Evolutionary conservation across 2,329 filamentous ascomycete species (phyloP).

Genomic region (Fusarium paranaense): DNA sequence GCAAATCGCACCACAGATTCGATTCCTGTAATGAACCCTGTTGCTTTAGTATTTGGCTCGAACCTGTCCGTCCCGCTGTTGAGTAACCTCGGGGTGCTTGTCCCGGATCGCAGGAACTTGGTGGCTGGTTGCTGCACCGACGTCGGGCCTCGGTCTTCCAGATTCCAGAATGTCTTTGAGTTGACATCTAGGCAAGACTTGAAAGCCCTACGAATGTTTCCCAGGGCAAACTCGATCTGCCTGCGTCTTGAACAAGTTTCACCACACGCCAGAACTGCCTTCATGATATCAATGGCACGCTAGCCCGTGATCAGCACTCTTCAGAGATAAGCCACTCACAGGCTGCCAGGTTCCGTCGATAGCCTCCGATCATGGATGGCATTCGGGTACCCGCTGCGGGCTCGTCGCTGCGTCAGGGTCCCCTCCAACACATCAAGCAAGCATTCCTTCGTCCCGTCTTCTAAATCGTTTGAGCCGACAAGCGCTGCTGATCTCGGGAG

Average conservation of each 20-base stretch:
- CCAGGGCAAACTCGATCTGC: not conserved
- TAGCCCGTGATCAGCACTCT: constrained; percentile 5
- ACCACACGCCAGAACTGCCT: not conserved
- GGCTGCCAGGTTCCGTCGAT: constrained; percentile 20
- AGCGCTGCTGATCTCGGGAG: constrained; percentile 42
- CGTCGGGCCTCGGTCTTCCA: not conserved
- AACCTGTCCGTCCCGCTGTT: not conserved
- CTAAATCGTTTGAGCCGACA: constrained; percentile 31
- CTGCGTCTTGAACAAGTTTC: not conserved
- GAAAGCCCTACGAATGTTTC: not conserved
- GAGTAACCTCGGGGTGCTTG: not conserved
- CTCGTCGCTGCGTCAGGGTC: constrained; percentile 32
- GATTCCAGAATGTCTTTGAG: not conserved
- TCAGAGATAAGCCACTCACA: constrained; percentile 32
- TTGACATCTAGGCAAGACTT: not conserved
- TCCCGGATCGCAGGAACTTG: not conserved
- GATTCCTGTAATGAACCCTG: not conserved
- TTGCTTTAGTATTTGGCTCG: not conserved
- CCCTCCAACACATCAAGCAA: constrained; percentile 25
- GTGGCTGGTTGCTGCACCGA: not conserved
- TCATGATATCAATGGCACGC: not conserved
- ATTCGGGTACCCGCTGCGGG: constrained; percentile 32
- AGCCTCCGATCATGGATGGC: constrained; percentile 12
- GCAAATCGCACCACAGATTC: not conserved
- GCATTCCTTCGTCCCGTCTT: constrained; percentile 34